These are phyloP conservation scores for Xanthoconium stramineum DNA, from an alignment of 768 basidiomycete species.

Conservation along the genomic window DNA sequence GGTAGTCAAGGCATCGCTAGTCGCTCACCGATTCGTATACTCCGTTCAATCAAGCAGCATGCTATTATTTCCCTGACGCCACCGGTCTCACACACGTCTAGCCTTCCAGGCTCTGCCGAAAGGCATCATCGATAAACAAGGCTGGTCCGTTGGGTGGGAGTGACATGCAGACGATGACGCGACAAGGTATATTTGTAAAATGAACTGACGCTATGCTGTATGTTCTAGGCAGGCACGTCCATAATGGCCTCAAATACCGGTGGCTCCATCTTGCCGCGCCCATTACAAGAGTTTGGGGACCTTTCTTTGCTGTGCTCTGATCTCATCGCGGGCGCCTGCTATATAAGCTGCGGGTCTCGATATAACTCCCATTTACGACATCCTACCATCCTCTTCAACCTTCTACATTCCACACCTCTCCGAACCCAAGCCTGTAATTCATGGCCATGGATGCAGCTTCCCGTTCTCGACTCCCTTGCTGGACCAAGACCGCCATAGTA, in stretches of 20 bases:
- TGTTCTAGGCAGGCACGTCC: neutral
- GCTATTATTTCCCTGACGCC: conserved; percentile 7
- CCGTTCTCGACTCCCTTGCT: neutral
- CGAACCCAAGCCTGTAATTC: neutral
- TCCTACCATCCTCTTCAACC: neutral
- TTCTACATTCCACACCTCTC: neutral
- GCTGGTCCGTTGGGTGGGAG: neutral
- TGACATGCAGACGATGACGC: neutral
- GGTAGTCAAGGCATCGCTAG: conserved; percentile 19
- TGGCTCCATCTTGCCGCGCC: conserved; percentile 2
- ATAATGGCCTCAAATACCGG: neutral
- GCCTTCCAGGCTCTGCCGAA: conserved; percentile 1
- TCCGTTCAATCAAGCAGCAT: neutral
- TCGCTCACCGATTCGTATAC: neutral
- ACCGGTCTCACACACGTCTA: conserved; percentile 7
- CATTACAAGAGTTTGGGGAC: neutral
- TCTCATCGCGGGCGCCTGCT: conserved; percentile 7
- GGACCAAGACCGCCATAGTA: conserved; percentile 8
- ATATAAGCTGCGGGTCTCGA: conserved; percentile 17
- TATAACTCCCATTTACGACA: neutral
- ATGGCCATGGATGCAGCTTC: conserved; percentile 7
- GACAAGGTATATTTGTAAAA: neutral
- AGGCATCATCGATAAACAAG: neutral
- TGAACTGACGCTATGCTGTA: neutral
- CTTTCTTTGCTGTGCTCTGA: conserved; percentile 16